Evolutionary conservation across 2,329 filamentous ascomycete genomes (phyloP).

Genomic region (Dactylellina cionopaga): DNA sequence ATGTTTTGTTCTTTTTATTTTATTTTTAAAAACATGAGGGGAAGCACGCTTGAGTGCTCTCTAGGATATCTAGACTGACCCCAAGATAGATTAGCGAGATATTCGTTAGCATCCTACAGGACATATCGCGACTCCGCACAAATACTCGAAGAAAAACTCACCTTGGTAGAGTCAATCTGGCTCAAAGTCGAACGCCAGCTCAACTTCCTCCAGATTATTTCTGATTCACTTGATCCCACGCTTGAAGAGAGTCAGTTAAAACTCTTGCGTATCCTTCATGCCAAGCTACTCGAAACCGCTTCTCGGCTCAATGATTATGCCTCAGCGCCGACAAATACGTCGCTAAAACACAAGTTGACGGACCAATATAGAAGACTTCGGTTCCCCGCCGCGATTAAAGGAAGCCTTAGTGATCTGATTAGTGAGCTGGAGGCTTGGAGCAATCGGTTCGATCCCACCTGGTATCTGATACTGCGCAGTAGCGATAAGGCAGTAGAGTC

Average conservation of each 20-base stretch:
- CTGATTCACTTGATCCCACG: conserved; percentile 30
- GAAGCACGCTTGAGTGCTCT: no score
- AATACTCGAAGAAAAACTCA: conserved; percentile 1
- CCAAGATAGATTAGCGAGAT: not conserved
- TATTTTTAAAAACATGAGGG: no score
- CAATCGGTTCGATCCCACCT: conserved; percentile 58
- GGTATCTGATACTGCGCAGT: conserved; percentile 58
- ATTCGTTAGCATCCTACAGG: not conserved
- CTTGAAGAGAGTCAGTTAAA: conserved; percentile 54
- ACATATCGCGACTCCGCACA: conserved; percentile 1
- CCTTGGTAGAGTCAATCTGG: conserved; percentile 6
- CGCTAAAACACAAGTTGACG: not conserved
- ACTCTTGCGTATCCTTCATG: conserved; percentile 36
- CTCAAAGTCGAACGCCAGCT: conserved; percentile 54
- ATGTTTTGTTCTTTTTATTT: no score
- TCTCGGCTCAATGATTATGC: not conserved
- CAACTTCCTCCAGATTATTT: conserved; percentile 54
- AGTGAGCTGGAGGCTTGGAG: conserved; percentile 59
- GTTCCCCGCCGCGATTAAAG: conserved; percentile 51
- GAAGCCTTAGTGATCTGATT: conserved; percentile 57
- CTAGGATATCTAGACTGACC: conserved; percentile 2
- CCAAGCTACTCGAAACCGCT: conserved; percentile 42
- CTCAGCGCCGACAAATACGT: not conserved
- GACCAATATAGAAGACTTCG: conserved; percentile 33
- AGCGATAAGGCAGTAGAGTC: conserved; percentile 35